Percentiles rank a stretch among this genome's conserved stretches.
These are phyloP conservation scores for Avena eriantha DNA, from an alignment of 176 grass and related monocot species.

Conservation along the genomic window DNA sequence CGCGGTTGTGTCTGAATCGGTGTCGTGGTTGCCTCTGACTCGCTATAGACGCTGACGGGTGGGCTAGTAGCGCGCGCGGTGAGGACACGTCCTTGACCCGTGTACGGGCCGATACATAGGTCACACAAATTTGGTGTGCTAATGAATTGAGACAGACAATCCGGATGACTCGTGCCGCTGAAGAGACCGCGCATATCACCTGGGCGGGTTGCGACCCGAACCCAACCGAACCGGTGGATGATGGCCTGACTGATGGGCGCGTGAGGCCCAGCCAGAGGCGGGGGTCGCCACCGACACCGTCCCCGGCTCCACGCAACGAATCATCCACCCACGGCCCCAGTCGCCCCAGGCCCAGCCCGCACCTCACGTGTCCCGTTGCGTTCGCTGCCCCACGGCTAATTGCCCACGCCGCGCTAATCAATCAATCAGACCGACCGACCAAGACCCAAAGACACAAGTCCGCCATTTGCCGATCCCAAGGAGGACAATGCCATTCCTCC, in stretches of 20 bases:
- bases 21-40: no score
- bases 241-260: background rate
- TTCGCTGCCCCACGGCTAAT: background rate
- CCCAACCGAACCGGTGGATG: background rate
- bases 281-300: conserved; percentile 52
- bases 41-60: no score
- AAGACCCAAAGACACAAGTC: background rate
- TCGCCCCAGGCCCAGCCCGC: conserved; percentile 1
- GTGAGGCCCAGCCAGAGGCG: background rate
- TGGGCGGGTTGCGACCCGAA: no score
- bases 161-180: no score
- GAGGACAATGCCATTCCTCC: background rate
- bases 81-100: no score
- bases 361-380: conserved; percentile 46
- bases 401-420: background rate
- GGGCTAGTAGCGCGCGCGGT: no score
- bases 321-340: conserved; percentile 11
- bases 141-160: no score
- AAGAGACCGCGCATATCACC: no score
- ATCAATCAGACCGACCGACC: background rate
- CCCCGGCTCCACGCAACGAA: conserved; percentile 49
- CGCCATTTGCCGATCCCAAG: background rate
- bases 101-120: no score
- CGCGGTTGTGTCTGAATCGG: no score
- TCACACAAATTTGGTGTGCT: no score